Percentiles rank a stretch among this genome's conserved stretches.
These are phyloP conservation scores for Colletotrichum nymphaeae DNA, from an alignment of 2,329 filamentous ascomycete genomes.

Conservation along the genomic window DNA sequence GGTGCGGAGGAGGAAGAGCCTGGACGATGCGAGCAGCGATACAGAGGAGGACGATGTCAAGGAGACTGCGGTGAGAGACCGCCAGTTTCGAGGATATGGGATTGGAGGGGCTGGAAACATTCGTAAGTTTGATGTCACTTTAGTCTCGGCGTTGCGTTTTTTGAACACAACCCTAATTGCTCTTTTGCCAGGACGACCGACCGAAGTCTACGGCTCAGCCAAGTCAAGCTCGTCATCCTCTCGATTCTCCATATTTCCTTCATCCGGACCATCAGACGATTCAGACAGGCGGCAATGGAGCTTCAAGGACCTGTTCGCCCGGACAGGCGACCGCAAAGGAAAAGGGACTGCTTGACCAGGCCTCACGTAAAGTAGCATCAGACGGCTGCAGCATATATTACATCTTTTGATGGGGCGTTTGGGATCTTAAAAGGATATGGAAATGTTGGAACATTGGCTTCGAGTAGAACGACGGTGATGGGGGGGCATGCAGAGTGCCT, in stretches of 20 bases:
- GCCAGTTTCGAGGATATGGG: conserved; percentile 50
- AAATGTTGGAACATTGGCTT: neutral
- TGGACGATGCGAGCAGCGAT: conserved; percentile 36
- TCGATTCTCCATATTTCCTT: conserved; percentile 7
- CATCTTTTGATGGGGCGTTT: neutral
- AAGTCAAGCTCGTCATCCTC: conserved; percentile 12
- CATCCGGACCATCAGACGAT: conserved; percentile 6
- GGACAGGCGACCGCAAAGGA: conserved; percentile 16
- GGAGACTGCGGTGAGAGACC: conserved; percentile 43
- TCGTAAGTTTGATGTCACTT: conserved; percentile 41
- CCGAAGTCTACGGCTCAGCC: conserved; percentile 39
- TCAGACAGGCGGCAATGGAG: conserved; percentile 21
- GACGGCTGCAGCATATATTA: neutral
- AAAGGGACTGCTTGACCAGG: conserved; percentile 7
- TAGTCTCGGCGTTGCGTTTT: neutral
- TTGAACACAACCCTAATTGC: neutral
- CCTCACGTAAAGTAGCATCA: neutral
- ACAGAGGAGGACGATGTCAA: conserved; percentile 41
- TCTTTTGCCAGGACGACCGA: conserved; percentile 38
- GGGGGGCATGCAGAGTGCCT: neutral
- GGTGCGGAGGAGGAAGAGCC: conserved; percentile 33
- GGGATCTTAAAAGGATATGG: neutral
- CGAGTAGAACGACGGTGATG: neutral
- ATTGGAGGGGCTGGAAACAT: conserved; percentile 55
- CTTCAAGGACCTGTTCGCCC: conserved; percentile 27